Base-by-base conservation (phyloP, 2,329 filamentous ascomycete genomes). In the Cercospora janseana region DNA sequence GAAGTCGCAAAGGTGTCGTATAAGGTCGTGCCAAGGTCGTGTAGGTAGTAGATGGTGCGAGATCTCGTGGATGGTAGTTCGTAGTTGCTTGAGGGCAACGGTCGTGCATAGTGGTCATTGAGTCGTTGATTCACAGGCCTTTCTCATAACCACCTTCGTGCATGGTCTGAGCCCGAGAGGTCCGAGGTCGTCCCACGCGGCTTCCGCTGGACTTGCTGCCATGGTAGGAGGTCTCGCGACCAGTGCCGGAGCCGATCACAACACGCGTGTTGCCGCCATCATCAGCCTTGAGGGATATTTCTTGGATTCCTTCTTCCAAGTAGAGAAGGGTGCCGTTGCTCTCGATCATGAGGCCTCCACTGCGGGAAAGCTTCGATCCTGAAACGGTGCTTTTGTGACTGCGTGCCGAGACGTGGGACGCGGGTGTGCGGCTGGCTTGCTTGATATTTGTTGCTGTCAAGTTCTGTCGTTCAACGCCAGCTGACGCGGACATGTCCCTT, bases 361-460 rank as follows among this genome's bases (percentile, higher is more conserved):
- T 54, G 15, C 52, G 56, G 3, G 58, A 58, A 1, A 46, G 23
- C 40, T 60, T 55, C 5, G 57, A 61, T 1, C 54, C 52, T 2
- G 62, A 63, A 20, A 44, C 43, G 29, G 50, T 54, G 46, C 55
- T 62, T 48, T 60, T 63, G 6, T 56, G 56, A 46, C 62, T 65
- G 29, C 56, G 60, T 8, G 53, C 57, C 9, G 63, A 65, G n/a
- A 60, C 52, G 24, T 58, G 56, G 16, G 56, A 58, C 34, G 52
- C 47, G 34, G 54, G 44, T 10, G 45, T 51, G 16, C 55, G 51
- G 20, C 48, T 52, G 2, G 57, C 52, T 16, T 54, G 54, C 31
- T 60, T 58, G 46, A 66, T 56, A 38, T 64, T 63, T 35, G 62
- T 59, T 4, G 62, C 63, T 8, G 61, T 65, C n/a, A 65, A 49